Evolutionary conservation across 441 rosid genomes (phyloP).

Genomic region (Brassica hybrid): DNA sequence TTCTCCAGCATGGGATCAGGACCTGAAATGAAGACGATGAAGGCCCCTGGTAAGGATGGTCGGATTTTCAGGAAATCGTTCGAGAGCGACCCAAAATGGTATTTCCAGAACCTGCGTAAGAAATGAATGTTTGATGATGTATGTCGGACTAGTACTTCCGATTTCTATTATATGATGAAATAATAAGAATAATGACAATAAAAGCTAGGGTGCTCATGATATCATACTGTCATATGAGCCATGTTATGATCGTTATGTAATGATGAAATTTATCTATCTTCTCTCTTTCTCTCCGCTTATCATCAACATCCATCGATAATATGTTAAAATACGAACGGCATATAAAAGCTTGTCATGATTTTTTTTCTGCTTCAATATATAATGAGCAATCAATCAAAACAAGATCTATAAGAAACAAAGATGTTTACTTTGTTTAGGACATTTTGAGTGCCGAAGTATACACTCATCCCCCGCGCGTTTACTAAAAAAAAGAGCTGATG

Average conservation of each 20-base stretch:
- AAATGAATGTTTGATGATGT: slow-evolving; percentile 18
- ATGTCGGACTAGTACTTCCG: not conserved
- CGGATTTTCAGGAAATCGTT: slow-evolving; percentile 24
- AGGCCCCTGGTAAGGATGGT: slow-evolving; percentile 35
- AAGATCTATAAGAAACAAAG: not conserved
- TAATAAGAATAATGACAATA: not conserved
- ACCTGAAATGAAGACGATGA: slow-evolving; percentile 17
- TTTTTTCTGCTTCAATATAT: not conserved
- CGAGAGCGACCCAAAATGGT: slow-evolving; percentile 16
- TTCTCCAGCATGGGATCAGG: slow-evolving; percentile 5
- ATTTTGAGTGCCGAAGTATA: not conserved
- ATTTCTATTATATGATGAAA: not conserved
- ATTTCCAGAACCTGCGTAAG: slow-evolving; percentile 36
- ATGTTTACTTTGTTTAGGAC: not conserved
- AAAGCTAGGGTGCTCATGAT: slow-evolving; percentile 2
- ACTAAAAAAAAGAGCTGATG: too few species aligned
- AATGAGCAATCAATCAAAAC: not conserved
- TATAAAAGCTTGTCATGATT: not conserved
- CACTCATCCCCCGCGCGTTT: too few species aligned
- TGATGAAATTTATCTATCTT: not conserved
- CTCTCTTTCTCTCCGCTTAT: not conserved
- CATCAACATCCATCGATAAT: not conserved
- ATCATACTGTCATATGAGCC: slow-evolving; percentile 4
- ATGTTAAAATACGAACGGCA: not conserved
- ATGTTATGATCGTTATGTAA: not conserved